Conservation (phyloP, 1,284 basidiomycete species). For the Sparassis latifolia region DNA sequence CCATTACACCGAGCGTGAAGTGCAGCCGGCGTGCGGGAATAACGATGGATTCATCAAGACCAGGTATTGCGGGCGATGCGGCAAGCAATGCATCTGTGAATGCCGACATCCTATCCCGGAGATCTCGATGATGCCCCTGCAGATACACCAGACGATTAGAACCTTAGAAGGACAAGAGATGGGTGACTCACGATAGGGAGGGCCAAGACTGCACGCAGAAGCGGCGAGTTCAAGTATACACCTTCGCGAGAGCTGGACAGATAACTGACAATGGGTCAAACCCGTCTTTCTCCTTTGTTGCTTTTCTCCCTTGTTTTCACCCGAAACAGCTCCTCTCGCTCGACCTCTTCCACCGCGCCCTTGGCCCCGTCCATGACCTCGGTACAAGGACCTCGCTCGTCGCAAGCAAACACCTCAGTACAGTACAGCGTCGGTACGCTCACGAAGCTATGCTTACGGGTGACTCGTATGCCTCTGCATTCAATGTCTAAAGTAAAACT, state of each 20-base stretch:
- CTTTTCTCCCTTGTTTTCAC: too few species aligned
- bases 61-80: constrained; percentile 34
- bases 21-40: constrained; percentile 59
- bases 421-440: too few species aligned
- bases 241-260: background rate
- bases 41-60: constrained; percentile 53
- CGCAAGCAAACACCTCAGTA: too few species aligned
- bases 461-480: too few species aligned
- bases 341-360: too few species aligned
- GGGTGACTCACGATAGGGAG: constrained; percentile 15
- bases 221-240: background rate
- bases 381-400: too few species aligned
- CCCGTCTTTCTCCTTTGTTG: background rate
- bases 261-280: background rate
- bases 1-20: constrained; percentile 67
- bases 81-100: constrained; percentile 42
- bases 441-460: too few species aligned
- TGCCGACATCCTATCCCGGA: constrained; percentile 33
- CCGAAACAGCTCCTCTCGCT: too few species aligned
- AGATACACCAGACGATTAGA: background rate
- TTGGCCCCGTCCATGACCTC: too few species aligned
- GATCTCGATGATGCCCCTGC: constrained; percentile 41
- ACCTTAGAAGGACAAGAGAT: background rate
- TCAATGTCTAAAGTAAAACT: too few species aligned
- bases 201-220: constrained; percentile 14